A percentile compares a stretch with the other conserved stretches of the same genome.
These are phyloP conservation scores for Clohesyomyces aquaticus DNA, from an alignment of 495 filamentous ascomycete species.

Conservation along the genomic window DNA sequence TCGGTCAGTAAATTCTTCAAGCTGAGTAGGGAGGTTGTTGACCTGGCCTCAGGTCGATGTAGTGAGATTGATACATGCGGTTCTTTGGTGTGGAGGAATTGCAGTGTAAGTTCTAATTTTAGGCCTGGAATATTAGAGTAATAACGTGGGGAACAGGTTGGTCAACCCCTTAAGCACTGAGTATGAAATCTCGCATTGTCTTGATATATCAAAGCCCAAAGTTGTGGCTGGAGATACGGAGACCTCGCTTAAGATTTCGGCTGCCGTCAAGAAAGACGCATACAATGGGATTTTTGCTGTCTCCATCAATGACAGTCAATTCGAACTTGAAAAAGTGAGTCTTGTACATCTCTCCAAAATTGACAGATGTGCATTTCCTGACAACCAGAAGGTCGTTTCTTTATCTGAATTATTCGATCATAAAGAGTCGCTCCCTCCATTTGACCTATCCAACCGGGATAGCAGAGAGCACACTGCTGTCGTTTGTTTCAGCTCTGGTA, in stretches of 20 bases:
- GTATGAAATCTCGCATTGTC: constrained; percentile 16
- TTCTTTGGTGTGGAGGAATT: constrained; percentile 18
- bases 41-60: constrained; percentile 7
- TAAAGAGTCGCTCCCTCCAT: background rate
- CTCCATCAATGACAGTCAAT: background rate
- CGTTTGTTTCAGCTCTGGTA: constrained; percentile 30
- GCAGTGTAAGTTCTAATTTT: constrained; percentile 5
- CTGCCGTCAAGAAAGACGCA: background rate
- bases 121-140: background rate
- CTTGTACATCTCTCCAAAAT: too few species aligned
- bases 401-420: constrained; percentile 4
- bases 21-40: background rate
- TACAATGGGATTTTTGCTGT: background rate
- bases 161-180: constrained; percentile 19
- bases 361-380: background rate
- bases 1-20: constrained; percentile 4
- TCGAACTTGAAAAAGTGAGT: background rate
- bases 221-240: constrained; percentile 5
- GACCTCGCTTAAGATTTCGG: constrained; percentile 9
- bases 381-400: background rate
- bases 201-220: constrained; percentile 18
- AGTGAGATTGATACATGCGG: constrained; percentile 20
- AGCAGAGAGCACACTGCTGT: constrained; percentile 15
- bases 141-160: background rate
- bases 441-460: constrained; percentile 18